Conservation (phyloP, 768 basidiomycete genomes). For the Imleria badia region DNA sequence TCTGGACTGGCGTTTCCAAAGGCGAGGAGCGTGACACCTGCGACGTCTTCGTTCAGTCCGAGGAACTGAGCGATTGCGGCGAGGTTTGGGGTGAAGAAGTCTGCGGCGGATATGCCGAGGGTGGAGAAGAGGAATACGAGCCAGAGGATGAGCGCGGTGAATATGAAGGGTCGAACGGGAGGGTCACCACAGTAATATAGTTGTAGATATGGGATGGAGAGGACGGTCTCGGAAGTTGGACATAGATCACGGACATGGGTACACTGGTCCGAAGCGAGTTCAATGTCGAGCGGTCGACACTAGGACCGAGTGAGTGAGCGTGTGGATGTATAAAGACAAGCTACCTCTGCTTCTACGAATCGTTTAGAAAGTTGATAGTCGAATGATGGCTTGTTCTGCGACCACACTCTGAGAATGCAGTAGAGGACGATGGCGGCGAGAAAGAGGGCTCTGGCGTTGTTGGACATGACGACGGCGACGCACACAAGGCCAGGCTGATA, state of each 20-base stretch:
- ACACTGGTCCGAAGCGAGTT: conserved; percentile 55
- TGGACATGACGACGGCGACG: conserved; percentile 41
- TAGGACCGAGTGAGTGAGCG: too few species aligned
- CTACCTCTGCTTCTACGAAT: too few species aligned
- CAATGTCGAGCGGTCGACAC: conserved; percentile 67
- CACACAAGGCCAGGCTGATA: too few species aligned
- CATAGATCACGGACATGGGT: conserved; percentile 60
- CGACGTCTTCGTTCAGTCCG: conserved; percentile 88
- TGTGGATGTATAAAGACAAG: too few species aligned
- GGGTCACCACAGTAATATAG: conserved; percentile 67
- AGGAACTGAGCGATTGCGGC: conserved; percentile 84
- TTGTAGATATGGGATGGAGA: conserved; percentile 67
- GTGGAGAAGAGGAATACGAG: conserved; percentile 92
- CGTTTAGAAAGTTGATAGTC: not conserved
- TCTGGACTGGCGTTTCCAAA: conserved; percentile 98
- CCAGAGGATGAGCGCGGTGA: conserved; percentile 71
- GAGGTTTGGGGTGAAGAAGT: conserved; percentile 97
- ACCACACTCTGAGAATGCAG: conserved; percentile 55
- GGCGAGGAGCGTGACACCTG: conserved; percentile 95
- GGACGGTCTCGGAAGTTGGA: conserved; percentile 57
- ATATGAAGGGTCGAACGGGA: conserved; percentile 56
- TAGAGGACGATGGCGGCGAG: conserved; percentile 53
- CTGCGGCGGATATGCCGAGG: conserved; percentile 91
- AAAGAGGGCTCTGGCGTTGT: conserved; percentile 50
- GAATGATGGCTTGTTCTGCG: conserved; percentile 44